Conservation (phyloP, 805 yeast species). For the Candida oleophila region DNA sequence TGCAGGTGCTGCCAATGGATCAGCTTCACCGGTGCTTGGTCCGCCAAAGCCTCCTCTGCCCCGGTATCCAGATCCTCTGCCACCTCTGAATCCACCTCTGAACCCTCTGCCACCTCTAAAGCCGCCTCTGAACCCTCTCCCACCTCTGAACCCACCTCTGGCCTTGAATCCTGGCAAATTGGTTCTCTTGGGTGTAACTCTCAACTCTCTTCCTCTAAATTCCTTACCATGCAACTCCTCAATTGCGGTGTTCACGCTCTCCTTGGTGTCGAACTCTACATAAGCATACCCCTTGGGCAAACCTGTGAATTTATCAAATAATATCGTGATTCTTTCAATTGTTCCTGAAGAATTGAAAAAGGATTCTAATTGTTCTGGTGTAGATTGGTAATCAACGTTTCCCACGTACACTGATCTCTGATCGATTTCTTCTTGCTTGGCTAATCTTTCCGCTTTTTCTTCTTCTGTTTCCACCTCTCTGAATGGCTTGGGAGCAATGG, state of each 20-base stretch:
- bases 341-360: constrained; percentile 45
- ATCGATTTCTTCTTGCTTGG: constrained; percentile 47
- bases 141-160: constrained; percentile 21
- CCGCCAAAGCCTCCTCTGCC: constrained; percentile 19
- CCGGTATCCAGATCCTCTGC: constrained; percentile 18
- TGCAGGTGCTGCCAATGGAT: not conserved
- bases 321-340: constrained; percentile 52
- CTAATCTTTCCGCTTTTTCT: constrained; percentile 30
- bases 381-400: constrained; percentile 46
- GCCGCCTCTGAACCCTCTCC: constrained; percentile 16
- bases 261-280: constrained; percentile 49
- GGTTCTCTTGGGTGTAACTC: constrained; percentile 52
- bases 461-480: constrained; percentile 24
- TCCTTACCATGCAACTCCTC: constrained; percentile 36
- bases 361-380: constrained; percentile 51
- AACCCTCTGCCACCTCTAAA: constrained; percentile 1
- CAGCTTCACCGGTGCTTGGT: not conserved
- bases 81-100: constrained; percentile 29
- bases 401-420: constrained; percentile 55
- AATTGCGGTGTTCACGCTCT: constrained; percentile 48
- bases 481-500: not conserved
- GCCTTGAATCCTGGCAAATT: constrained; percentile 48
- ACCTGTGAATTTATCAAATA: constrained; percentile 45
- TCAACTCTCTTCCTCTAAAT: constrained; percentile 47
- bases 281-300: constrained; percentile 62